Percentiles rank a stretch among this genome's conserved stretches.
phyloP scores from a whole-genome alignment of 2,329 filamentous ascomycete genomes.

The Fusarium stilboides region DNA sequence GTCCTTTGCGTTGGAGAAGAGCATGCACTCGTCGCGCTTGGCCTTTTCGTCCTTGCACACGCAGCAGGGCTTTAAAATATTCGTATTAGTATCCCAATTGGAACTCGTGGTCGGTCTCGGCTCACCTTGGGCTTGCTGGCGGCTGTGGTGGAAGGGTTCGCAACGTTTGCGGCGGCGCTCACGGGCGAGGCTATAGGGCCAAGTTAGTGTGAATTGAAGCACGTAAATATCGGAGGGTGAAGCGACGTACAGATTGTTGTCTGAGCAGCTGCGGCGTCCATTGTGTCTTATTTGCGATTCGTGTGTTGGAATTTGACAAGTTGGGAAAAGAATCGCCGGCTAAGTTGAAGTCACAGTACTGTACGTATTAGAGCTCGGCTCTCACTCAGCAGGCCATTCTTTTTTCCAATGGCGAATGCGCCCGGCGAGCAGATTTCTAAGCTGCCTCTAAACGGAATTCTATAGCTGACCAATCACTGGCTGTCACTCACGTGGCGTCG shows the following conservation, averaged over 20 bases:
- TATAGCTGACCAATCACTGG: slow-evolving; percentile 50
- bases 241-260: slow-evolving; percentile 48
- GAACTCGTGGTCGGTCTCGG: slow-evolving; percentile 17
- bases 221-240: neutral
- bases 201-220: slow-evolving; percentile 15
- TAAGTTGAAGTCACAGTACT: slow-evolving; percentile 21
- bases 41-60: slow-evolving; percentile 97
- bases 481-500: slow-evolving; percentile 50
- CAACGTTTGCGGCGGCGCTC: slow-evolving; percentile 49
- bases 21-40: slow-evolving; percentile 97
- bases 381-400: slow-evolving; percentile 30
- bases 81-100: slow-evolving; percentile 32
- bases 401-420: slow-evolving; percentile 49
- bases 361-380: neutral
- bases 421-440: slow-evolving; percentile 51
- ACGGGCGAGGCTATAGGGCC: slow-evolving; percentile 38
- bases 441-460: slow-evolving; percentile 20
- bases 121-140: slow-evolving; percentile 63
- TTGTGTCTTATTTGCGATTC: slow-evolving; percentile 41
- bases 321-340: slow-evolving; percentile 26
- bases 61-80: slow-evolving; percentile 84
- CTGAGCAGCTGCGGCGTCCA: slow-evolving; percentile 50
- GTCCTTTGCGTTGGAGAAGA: slow-evolving; percentile 89
- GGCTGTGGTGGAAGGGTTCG: slow-evolving; percentile 47
- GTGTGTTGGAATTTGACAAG: slow-evolving; percentile 42